Evolutionary conservation across 192 early-diverging fungal species (phyloP).

Genomic region (Coemansia sp.): DNA sequence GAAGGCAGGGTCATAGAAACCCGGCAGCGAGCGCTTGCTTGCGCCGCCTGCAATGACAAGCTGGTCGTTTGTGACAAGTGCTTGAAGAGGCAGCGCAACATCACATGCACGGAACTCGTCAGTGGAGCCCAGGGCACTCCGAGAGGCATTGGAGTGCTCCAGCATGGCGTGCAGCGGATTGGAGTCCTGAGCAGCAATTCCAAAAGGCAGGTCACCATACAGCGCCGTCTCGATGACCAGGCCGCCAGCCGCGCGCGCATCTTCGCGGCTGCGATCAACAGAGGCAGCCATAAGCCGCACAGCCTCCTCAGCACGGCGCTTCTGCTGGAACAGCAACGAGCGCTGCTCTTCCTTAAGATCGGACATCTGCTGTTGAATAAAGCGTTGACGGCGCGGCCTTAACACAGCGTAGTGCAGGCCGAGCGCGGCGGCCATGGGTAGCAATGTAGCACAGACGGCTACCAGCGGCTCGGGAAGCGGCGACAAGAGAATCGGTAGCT

Average conservation of each 20-base stretch:
- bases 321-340: constrained; percentile 61
- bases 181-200: constrained; percentile 38
- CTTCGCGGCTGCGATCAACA: constrained; percentile 66
- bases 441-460: constrained; percentile 54
- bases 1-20: constrained; percentile 95
- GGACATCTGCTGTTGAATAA: constrained; percentile 48
- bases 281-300: constrained; percentile 67
- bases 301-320: constrained; percentile 78
- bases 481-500: constrained; percentile 65
- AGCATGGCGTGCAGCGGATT: constrained; percentile 23
- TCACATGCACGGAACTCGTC: constrained; percentile 59
- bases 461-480: constrained; percentile 58
- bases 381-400: constrained; percentile 59
- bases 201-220: constrained; percentile 78
- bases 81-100: constrained; percentile 84
- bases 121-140: constrained; percentile 17
- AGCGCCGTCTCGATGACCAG: constrained; percentile 82
- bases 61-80: constrained; percentile 80
- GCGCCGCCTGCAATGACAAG: constrained; percentile 82
- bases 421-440: constrained; percentile 58
- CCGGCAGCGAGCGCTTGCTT: constrained; percentile 87
- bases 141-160: constrained; percentile 14
- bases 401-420: constrained; percentile 61
- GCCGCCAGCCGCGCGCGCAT: constrained; percentile 62
- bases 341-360: constrained; percentile 65